phyloP scores from a whole-genome alignment of 768 basidiomycete species.

The Suillus spraguei region DNA sequence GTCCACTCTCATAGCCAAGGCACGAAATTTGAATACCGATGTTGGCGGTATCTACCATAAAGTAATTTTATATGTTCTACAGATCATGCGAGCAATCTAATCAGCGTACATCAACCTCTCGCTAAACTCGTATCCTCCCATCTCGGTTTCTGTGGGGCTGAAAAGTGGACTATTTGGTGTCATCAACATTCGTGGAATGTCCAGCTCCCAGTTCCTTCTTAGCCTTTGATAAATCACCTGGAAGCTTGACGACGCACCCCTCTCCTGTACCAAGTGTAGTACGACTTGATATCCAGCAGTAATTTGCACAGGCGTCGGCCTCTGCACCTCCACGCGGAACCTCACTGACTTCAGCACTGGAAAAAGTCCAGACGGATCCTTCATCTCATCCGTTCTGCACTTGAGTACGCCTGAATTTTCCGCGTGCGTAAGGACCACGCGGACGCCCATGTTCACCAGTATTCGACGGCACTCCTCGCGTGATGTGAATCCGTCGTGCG shows the following conservation, averaged over 20 bases:
- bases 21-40: slow-evolving; percentile 8
- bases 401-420: slow-evolving; percentile 71
- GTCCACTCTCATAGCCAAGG: slow-evolving; percentile 21
- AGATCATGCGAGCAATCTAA: slow-evolving; percentile 22
- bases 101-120: slow-evolving; percentile 37
- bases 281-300: slow-evolving; percentile 55
- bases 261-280: slow-evolving; percentile 78
- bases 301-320: slow-evolving; percentile 40
- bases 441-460: slow-evolving; percentile 70
- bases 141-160: slow-evolving; percentile 33
- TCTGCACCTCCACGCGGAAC: slow-evolving; percentile 81
- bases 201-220: slow-evolving; percentile 70
- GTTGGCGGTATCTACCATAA: slow-evolving; percentile 4
- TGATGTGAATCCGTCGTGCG: slow-evolving; percentile 61
- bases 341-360: slow-evolving; percentile 66
- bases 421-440: slow-evolving; percentile 63
- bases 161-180: slow-evolving; percentile 23
- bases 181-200: slow-evolving; percentile 33
- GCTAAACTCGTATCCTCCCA: slow-evolving; percentile 28
- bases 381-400: slow-evolving; percentile 73
- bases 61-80: slow-evolving; percentile 19
- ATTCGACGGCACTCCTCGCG: slow-evolving; percentile 74
- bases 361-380: slow-evolving; percentile 55
- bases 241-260: slow-evolving; percentile 83
- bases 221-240: slow-evolving; percentile 71